These are phyloP conservation scores for Hydrangea macrophylla DNA, from an alignment of 148 eudicot species.

Conservation along the genomic window DNA sequence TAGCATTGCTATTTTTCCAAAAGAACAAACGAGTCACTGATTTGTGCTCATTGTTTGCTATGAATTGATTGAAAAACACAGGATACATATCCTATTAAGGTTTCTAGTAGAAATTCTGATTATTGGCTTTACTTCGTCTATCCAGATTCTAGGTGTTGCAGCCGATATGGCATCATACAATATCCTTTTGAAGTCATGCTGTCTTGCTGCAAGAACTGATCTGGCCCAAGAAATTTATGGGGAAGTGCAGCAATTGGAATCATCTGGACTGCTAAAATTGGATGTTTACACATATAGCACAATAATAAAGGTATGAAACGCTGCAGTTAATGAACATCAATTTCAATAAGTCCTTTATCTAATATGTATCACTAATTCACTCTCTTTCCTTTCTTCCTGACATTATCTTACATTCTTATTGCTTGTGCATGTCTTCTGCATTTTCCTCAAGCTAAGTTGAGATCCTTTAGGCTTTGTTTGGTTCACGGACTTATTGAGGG, in stretches of 20 bases:
- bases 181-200: conserved; percentile 85
- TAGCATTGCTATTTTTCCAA: background rate
- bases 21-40: background rate
- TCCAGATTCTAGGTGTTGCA: conserved; percentile 60
- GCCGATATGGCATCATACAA: conserved; percentile 88
- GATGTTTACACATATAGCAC: conserved; percentile 96
- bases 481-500: too few relatives aligned
- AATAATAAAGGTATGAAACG: conserved; percentile 63
- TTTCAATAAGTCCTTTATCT: too few relatives aligned
- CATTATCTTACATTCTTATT: conserved; percentile 5
- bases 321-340: background rate
- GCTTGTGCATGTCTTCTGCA: conserved; percentile 2
- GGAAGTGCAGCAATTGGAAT: conserved; percentile 61
- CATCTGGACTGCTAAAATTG: conserved; percentile 65
- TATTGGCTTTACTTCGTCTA: conserved; percentile 21
- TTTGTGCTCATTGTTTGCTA: background rate
- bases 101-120: background rate
- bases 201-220: conserved; percentile 85
- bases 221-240: conserved; percentile 79
- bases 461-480: too few relatives aligned
- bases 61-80: background rate
- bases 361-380: too few relatives aligned
- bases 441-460: background rate
- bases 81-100: background rate
- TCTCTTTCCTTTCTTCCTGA: too few relatives aligned